Percentiles rank a stretch among this genome's conserved stretches.
phyloP scores from a whole-genome alignment of 306 rosid species.

The Pyrus communis region DNA sequence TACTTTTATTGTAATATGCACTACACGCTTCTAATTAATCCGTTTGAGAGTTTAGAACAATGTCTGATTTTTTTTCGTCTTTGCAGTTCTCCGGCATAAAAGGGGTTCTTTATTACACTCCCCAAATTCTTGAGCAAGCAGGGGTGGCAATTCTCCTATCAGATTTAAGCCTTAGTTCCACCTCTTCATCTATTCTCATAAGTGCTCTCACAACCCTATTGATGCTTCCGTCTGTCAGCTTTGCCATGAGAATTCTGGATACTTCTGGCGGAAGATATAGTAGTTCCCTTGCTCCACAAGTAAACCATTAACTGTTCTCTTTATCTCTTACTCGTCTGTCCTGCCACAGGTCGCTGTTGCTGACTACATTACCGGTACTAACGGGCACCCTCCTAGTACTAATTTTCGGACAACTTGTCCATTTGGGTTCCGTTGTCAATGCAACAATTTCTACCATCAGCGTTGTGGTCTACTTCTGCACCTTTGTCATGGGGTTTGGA shows the following conservation, averaged over 20 bases:
- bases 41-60: neutral
- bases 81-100: constrained; percentile 39
- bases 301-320: neutral
- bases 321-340: neutral
- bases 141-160: constrained; percentile 34
- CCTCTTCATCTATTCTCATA: constrained; percentile 33
- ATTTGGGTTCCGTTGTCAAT: constrained; percentile 24
- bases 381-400: constrained; percentile 23
- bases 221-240: constrained; percentile 36
- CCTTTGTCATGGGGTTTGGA: constrained; percentile 37
- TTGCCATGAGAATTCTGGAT: constrained; percentile 40
- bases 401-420: constrained; percentile 21
- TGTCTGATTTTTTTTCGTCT: neutral
- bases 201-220: constrained; percentile 35
- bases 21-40: no score
- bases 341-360: constrained; percentile 24
- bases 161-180: constrained; percentile 23
- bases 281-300: neutral
- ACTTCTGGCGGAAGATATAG: constrained; percentile 29
- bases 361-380: constrained; percentile 26
- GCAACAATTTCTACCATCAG: constrained; percentile 30
- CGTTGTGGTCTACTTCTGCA: constrained; percentile 35
- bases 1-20: neutral
- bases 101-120: constrained; percentile 39
- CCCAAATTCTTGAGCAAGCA: constrained; percentile 40